These are phyloP conservation scores for Rubroboletus pulcherrimus DNA, from an alignment of 768 basidiomycete genomes.

Conservation along the genomic window DNA sequence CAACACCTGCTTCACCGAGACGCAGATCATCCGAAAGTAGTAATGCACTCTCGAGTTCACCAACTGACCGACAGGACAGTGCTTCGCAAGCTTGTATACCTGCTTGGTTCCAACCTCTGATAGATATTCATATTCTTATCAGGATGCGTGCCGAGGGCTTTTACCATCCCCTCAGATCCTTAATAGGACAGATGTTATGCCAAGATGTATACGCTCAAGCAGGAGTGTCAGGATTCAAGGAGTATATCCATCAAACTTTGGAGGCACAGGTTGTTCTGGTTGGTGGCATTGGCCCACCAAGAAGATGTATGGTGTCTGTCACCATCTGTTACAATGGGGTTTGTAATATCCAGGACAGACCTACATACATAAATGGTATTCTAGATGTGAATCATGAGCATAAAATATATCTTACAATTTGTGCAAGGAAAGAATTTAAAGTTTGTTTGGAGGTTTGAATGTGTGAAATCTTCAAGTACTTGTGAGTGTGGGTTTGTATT, in stretches of 20 bases:
- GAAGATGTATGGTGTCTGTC: no score
- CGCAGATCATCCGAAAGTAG: neutral
- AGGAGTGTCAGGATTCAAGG: constrained; percentile 38
- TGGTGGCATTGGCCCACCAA: constrained; percentile 32
- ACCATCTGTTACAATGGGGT: no score
- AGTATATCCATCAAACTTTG: constrained; percentile 39
- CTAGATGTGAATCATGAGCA: neutral
- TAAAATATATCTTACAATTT: neutral
- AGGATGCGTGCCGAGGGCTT: constrained; percentile 31
- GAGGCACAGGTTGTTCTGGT: constrained; percentile 37
- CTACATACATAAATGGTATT: no score
- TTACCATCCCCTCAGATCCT: constrained; percentile 35
- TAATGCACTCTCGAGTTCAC: neutral
- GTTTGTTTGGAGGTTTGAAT: neutral
- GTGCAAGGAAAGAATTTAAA: neutral
- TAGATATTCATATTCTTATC: constrained; percentile 32
- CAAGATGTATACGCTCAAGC: constrained; percentile 35
- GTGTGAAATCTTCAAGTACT: neutral
- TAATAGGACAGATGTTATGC: constrained; percentile 33
- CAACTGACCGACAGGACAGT: neutral
- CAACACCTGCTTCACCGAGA: neutral
- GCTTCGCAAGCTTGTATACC: constrained; percentile 4
- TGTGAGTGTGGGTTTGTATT: no score
- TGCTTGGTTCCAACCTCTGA: constrained; percentile 27
- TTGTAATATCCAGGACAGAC: no score